Conservation (phyloP, 257 asterid genomes). For the Nemophila menziesii region DNA sequence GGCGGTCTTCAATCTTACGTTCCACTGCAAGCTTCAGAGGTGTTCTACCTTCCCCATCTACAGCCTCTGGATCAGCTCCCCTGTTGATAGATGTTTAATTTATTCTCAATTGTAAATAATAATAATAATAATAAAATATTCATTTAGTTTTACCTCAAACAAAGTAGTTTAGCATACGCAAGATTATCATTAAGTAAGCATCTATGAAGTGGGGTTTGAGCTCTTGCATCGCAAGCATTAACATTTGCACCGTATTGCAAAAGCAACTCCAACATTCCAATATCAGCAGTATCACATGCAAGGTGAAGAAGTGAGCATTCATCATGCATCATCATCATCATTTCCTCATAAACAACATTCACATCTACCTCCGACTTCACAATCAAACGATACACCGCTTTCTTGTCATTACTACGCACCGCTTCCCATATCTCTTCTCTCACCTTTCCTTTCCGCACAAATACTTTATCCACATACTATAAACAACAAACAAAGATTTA, state of each 20-base stretch:
- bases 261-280: conserved; percentile 95
- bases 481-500: neutral
- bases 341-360: conserved; percentile 45
- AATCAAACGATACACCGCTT: conserved; percentile 60
- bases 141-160: conserved; percentile 47
- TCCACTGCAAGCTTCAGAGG: conserved; percentile 51
- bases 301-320: conserved; percentile 83
- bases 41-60: conserved; percentile 55
- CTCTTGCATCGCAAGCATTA: conserved; percentile 59
- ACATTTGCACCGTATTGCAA: conserved; percentile 81
- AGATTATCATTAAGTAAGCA: conserved; percentile 52
- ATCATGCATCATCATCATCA: conserved; percentile 59
- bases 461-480: conserved; percentile 84
- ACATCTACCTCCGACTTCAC: conserved; percentile 69
- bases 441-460: conserved; percentile 56
- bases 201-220: conserved; percentile 65
- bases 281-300: conserved; percentile 86
- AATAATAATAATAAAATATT: too few relatives aligned
- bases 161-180: conserved; percentile 61
- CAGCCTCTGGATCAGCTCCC: conserved; percentile 79
- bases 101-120: neutral
- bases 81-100: conserved; percentile 23
- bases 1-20: conserved; percentile 49
- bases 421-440: conserved; percentile 85
- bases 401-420: conserved; percentile 71